Evolutionary conservation across 2,329 filamentous ascomycete genomes (phyloP).

Genomic region (Clonostachys sp.): DNA sequence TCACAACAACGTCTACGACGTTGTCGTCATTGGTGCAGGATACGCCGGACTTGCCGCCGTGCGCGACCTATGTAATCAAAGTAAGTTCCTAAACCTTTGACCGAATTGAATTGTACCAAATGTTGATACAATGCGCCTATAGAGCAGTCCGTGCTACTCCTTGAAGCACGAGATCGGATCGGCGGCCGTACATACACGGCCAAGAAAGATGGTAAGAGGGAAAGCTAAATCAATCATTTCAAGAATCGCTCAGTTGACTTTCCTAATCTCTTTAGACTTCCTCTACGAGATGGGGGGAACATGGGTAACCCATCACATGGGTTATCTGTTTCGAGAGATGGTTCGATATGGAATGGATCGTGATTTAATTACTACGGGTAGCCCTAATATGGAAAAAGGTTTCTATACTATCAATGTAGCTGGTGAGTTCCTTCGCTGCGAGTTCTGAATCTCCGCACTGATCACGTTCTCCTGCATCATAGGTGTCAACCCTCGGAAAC

Average conservation of each 20-base stretch:
- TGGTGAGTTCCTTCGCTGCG: not conserved
- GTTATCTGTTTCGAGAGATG: slow-evolving; percentile 33
- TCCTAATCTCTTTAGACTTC: slow-evolving; percentile 12
- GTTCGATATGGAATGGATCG: slow-evolving; percentile 30
- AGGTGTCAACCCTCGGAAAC: slow-evolving; percentile 10
- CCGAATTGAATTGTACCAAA: no score
- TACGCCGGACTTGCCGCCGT: slow-evolving; percentile 11
- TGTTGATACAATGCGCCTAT: not conserved
- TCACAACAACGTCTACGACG: slow-evolving; percentile 7
- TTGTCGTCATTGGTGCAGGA: slow-evolving; percentile 11
- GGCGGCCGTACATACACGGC: slow-evolving; percentile 12
- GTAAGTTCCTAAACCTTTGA: not conserved
- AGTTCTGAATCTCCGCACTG: no score
- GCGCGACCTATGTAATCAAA: slow-evolving; percentile 5
- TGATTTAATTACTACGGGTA: slow-evolving; percentile 3
- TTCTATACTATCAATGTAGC: slow-evolving; percentile 10
- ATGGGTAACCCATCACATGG: slow-evolving; percentile 30
- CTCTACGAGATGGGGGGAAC: slow-evolving; percentile 35
- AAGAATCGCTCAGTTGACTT: no score
- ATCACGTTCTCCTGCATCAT: not conserved
- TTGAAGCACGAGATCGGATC: slow-evolving; percentile 31
- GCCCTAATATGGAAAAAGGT: slow-evolving; percentile 5
- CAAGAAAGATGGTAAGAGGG: slow-evolving; percentile 26
- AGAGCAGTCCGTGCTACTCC: slow-evolving; percentile 15
- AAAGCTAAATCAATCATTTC: not conserved